phyloP scores from a whole-genome alignment of 2,329 filamentous ascomycete genomes.

The Colletotrichum liriopes region DNA sequence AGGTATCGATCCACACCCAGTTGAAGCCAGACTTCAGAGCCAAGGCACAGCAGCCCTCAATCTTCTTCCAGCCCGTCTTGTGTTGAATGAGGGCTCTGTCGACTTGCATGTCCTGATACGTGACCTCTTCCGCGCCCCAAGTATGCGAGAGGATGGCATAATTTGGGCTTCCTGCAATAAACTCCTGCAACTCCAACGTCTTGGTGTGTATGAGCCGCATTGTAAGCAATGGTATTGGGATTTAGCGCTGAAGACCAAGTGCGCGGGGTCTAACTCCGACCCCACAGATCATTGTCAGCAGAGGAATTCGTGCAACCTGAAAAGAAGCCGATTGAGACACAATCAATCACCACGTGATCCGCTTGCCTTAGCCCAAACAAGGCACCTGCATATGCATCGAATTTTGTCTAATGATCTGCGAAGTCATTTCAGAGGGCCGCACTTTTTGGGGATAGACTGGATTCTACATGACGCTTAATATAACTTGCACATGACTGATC shows the following conservation, averaged over 20 bases:
- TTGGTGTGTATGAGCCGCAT: too few relatives aligned
- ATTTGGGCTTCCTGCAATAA: too few relatives aligned
- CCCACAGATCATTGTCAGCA: too few relatives aligned
- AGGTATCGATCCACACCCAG: conserved; percentile 19
- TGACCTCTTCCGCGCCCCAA: neutral
- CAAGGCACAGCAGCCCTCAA: neutral
- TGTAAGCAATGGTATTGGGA: too few relatives aligned
- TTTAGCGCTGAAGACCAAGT: too few relatives aligned
- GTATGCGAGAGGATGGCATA: too few relatives aligned
- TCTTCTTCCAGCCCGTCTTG: neutral
- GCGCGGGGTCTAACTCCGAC: too few relatives aligned
- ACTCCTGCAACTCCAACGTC: too few relatives aligned
- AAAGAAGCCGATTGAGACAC: too few relatives aligned
- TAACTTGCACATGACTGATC: too few relatives aligned
- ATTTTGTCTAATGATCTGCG: neutral
- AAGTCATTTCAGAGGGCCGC: neutral
- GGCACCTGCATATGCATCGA: neutral
- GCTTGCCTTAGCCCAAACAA: neutral
- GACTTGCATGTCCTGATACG: neutral
- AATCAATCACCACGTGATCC: neutral
- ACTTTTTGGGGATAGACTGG: neutral
- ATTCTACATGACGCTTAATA: neutral
- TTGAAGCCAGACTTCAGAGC: neutral
- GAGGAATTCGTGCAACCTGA: too few relatives aligned
- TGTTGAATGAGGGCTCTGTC: neutral